Base-by-base conservation (phyloP, 192 early-diverging fungal genomes). In the Coemansia interrupta region DNA sequence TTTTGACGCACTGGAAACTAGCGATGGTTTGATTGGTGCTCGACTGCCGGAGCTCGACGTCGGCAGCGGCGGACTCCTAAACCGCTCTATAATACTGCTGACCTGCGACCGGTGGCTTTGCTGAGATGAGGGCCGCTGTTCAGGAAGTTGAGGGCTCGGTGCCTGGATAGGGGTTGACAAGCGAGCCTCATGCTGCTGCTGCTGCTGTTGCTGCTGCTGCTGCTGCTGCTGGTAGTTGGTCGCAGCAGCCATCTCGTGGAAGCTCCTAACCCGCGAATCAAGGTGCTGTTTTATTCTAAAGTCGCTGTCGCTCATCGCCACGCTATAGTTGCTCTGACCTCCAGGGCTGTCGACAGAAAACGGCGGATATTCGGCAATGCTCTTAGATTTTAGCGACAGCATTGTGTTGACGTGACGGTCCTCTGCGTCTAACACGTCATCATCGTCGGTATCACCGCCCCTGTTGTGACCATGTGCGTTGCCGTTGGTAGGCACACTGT, bases 271-370 rank as follows among this genome's bases (percentile, higher is more conserved):
- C n/a, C 24, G 13, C n/a, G 60, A 52, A 13, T 78, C 69, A 11
- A 78, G 61, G 1, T 29, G 40, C 41, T 46, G 42, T 40, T 60
- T 71, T 0, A 66, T 63, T 13, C 74, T 56, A 32, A 60, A 71
- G 54, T 78, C 74, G 61, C 58, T 78, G 54, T 78, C 74, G 61
- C 74, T 78, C 48, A 78, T 64, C 20, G 61, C 69, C 0, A 56
- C 32, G 46, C 74, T 78, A 26, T 26, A 45, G 22, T 41, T 71
- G 49, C 64, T 71, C n/a, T 61, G 68, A 2, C 57, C 52, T 24
- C 54, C 61, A 6, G 74, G 74, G 26, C 74, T 78, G n/a, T 45
- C 61, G 9, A 54, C 44, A 6, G 38, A 46, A 1, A 22, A 48
- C 1, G 45, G 36, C 10, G 36, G 26, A 41, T 64, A 64, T 12